Percentiles rank a stretch among this genome's conserved stretches.
phyloP scores from a whole-genome alignment of 1,284 basidiomycete genomes.

The Cryptococcus sp. region DNA sequence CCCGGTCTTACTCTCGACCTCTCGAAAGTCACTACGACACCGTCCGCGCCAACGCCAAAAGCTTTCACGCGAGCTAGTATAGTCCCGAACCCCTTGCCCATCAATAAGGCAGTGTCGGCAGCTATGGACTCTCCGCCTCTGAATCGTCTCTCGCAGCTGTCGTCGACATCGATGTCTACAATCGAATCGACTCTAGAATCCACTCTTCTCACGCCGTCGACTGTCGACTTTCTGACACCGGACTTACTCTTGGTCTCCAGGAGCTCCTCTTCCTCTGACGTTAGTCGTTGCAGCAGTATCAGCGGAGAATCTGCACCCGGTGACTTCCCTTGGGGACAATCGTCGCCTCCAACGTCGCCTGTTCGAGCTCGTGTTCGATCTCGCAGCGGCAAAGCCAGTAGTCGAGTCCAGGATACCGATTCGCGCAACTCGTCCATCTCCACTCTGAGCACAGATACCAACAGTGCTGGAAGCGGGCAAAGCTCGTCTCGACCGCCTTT shows the following conservation, averaged over 20 bases:
- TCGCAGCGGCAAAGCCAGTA: not conserved
- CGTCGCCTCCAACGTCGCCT: slow-evolving; percentile 11
- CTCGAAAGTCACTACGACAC: too few species aligned
- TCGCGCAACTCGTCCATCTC: not conserved
- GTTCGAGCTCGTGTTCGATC: not conserved
- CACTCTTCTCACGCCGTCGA: too few species aligned
- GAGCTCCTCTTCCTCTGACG: too few species aligned
- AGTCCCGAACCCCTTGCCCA: too few species aligned
- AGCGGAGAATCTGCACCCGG: slow-evolving; percentile 1
- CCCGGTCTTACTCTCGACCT: not conserved
- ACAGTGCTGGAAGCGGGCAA: too few species aligned
- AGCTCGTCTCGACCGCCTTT: too few species aligned
- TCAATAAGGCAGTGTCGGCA: not conserved
- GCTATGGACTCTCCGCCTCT: slow-evolving; percentile 3
- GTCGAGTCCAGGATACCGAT: not conserved
- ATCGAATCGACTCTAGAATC: not conserved
- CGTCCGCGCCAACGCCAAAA: too few species aligned
- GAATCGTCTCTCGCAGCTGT: slow-evolving; percentile 7
- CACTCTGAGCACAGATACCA: too few species aligned
- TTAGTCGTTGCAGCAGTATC: not conserved
- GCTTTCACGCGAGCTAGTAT: too few species aligned
- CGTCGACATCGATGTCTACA: slow-evolving; percentile 7
- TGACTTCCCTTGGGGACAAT: slow-evolving; percentile 18
- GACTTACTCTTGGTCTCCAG: too few species aligned
- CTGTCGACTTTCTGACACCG: too few species aligned